phyloP scores from a whole-genome alignment of 352 stramenopile genomes.

The Phytophthora sp. region DNA sequence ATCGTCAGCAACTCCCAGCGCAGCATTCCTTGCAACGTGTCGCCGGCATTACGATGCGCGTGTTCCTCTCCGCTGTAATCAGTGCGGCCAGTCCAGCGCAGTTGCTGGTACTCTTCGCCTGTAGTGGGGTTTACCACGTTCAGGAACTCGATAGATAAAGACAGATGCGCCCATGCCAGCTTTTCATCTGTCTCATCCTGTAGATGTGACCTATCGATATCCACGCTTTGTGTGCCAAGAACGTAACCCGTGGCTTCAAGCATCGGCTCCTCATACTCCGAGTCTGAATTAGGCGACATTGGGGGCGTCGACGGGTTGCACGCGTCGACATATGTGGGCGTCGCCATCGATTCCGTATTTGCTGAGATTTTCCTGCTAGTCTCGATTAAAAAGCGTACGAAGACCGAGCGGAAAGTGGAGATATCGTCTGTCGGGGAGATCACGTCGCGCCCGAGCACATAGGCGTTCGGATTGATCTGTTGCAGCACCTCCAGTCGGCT shows the following conservation, averaged over 20 bases:
- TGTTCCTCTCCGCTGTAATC: slow-evolving; percentile 52
- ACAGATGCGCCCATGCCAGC: slow-evolving; percentile 52
- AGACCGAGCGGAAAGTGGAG: slow-evolving; percentile 48
- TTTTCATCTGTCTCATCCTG: slow-evolving; percentile 24
- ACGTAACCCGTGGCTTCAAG: slow-evolving; percentile 48
- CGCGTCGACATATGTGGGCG: slow-evolving; percentile 29
- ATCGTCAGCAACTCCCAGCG: slow-evolving; percentile 54
- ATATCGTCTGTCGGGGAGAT: slow-evolving; percentile 40
- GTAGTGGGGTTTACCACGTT: slow-evolving; percentile 39
- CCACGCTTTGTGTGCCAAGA: slow-evolving; percentile 53
- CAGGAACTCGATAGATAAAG: slow-evolving; percentile 53
- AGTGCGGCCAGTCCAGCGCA: slow-evolving; percentile 55
- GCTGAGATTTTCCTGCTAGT: slow-evolving; percentile 22
- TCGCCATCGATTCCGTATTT: slow-evolving; percentile 17
- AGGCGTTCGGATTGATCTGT: slow-evolving; percentile 42
- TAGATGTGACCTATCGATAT: slow-evolving; percentile 30
- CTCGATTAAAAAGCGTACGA: slow-evolving; percentile 51
- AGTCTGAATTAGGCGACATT: slow-evolving; percentile 22
- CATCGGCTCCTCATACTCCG: slow-evolving; percentile 17
- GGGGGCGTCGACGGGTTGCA: slow-evolving; percentile 23
- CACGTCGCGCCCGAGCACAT: slow-evolving; percentile 52
- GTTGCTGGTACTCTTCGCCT: slow-evolving; percentile 41
- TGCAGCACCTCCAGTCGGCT: slow-evolving; percentile 50
- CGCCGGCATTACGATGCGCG: slow-evolving; percentile 47
- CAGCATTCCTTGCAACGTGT: slow-evolving; percentile 49